Evolutionary conservation across 495 filamentous ascomycete species (phyloP), one percentile per base, ranked within the genome.

Genomic region (Immersiella caudata): DNA sequence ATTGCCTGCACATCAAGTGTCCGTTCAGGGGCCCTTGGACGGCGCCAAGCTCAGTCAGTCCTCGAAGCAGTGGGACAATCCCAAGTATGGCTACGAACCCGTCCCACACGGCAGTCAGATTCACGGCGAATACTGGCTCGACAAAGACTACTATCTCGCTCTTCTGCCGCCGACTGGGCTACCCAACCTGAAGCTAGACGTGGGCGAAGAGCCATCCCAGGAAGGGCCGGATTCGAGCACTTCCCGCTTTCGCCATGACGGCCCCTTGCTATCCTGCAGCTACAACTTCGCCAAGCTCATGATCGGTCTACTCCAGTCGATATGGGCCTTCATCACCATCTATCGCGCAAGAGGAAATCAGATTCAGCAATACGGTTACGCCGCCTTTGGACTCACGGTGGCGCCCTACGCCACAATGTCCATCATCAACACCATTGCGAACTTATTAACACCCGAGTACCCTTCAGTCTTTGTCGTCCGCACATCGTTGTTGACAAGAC

Each of bases 331-430:
- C 58, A 18, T 51, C 14, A 55, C 65, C 14, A 21, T 67, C 7
- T 67, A 62, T 40, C 65, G 57, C 2, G 52, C 58, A 9, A 24
- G 65, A 1, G 65, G 65, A 2, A 20, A 67, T 6, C 65, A 67
- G 59, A 62, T 67, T 27, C 16, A 36, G 4, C 46, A n/a, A 58
- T 67, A 58, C 7, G 64, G 64, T 2, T 66, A 60, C 26, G 55
- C 55, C 0, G 64, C 64, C 0, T 66, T 66, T 60, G 56, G 64
- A 3, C 64, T 66, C 12, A 60, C 64, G 21, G 36, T 66, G 6
- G 56, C 36, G 9, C 54, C 33, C 9, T 66, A 60, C 40, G 54
- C 36, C 1, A 27, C 14, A 3, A 66, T 66, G 64, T 66, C 64
- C 2, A 9, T 66, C 16, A 11, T 66, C 55, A 66, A 66, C 36